Evolutionary conservation across 2,329 filamentous ascomycete species (phyloP).

Genomic region (Periconia macrospinosa): DNA sequence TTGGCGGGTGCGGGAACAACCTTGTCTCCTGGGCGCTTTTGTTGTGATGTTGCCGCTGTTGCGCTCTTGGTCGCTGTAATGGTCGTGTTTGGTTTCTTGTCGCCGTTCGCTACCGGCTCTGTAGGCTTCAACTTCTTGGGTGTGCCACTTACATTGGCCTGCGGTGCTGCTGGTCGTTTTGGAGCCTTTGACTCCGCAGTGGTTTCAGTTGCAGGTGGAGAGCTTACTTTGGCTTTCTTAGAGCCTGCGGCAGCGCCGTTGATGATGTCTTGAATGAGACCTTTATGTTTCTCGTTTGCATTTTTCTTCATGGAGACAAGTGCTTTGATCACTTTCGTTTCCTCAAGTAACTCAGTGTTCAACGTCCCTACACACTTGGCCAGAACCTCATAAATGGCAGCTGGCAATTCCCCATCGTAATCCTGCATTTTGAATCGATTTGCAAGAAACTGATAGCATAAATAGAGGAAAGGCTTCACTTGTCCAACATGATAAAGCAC

Average conservation of each 20-base stretch:
- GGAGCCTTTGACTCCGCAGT: conserved; percentile 28
- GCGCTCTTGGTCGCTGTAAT: conserved; percentile 13
- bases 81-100: conserved; percentile 19
- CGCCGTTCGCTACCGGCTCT: conserved; percentile 15
- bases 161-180: conserved; percentile 31
- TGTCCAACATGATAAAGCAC: conserved; percentile 46
- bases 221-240: conserved; percentile 39
- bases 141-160: background rate
- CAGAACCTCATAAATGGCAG: conserved; percentile 56
- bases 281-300: conserved; percentile 66
- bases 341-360: conserved; percentile 61
- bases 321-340: conserved; percentile 67
- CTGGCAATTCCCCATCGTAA: conserved; percentile 45
- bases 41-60: conserved; percentile 11
- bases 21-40: conserved; percentile 36
- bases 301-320: conserved; percentile 65
- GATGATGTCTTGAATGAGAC: conserved; percentile 61
- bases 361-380: conserved; percentile 62
- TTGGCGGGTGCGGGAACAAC: conserved; percentile 29
- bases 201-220: conserved; percentile 25
- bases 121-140: conserved; percentile 34
- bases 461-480: conserved; percentile 46
- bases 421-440: conserved; percentile 52
- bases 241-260: conserved; percentile 46
- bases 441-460: conserved; percentile 53